A percentile compares a stretch with the other conserved stretches of the same genome.
phyloP scores from a whole-genome alignment of 2,329 filamentous ascomycete species.

The Talaromyces piceae region DNA sequence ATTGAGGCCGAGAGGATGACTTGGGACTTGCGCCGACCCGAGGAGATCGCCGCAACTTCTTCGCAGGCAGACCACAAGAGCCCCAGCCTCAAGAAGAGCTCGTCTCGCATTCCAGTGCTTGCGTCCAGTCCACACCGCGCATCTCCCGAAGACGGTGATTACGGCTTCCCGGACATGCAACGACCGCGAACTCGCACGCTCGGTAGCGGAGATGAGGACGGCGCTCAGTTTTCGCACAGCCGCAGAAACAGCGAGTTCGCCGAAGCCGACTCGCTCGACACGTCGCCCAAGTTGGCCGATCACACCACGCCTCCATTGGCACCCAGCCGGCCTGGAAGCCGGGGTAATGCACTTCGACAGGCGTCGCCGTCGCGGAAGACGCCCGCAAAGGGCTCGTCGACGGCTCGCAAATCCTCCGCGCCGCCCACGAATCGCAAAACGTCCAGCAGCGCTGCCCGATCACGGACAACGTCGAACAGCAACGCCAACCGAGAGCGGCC shows the following conservation, averaged over 20 bases:
- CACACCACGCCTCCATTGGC: conserved; percentile 15
- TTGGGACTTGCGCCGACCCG: conserved; percentile 69
- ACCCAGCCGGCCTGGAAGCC: conserved; percentile 22
- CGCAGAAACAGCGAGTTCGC: conserved; percentile 59
- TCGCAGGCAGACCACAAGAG: conserved; percentile 37
- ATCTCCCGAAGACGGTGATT: conserved; percentile 62
- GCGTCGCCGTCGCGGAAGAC: conserved; percentile 25
- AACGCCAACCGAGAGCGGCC: conserved; percentile 45
- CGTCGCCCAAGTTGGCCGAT: conserved; percentile 17
- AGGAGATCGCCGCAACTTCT: conserved; percentile 60
- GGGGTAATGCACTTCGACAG: conserved; percentile 19
- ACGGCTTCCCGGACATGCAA: conserved; percentile 56
- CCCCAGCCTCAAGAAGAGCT: conserved; percentile 50
- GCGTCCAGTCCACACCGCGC: conserved; percentile 73
- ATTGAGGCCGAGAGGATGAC: conserved; percentile 40
- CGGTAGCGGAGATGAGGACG: conserved; percentile 54
- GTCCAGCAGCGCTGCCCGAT: conserved; percentile 24
- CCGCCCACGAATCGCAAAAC: conserved; percentile 34
- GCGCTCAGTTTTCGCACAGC: conserved; percentile 52
- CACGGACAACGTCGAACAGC: conserved; percentile 27
- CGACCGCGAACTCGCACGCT: conserved; percentile 51
- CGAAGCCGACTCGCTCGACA: conserved; percentile 17
- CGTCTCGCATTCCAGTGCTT: conserved; percentile 79
- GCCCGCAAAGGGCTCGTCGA: conserved; percentile 18
- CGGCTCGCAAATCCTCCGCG: conserved; percentile 32